Conservation (phyloP, 441 rosid species). For the Mallotus repandus region DNA sequence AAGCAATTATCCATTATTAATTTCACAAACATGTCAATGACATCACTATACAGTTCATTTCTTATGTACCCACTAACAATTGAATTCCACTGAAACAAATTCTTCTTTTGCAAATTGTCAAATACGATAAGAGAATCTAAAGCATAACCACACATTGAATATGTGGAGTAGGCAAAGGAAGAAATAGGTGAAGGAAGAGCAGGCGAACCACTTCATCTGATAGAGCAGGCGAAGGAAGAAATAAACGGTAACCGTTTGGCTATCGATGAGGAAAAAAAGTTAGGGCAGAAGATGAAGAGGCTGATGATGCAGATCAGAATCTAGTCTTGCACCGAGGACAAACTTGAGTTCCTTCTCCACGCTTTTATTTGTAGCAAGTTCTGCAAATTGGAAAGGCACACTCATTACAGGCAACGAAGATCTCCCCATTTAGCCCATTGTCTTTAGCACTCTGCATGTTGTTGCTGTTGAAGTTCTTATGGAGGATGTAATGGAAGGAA, state of each 20-base stretch:
- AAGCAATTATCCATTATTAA: constrained; percentile 37
- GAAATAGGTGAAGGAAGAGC: too few species aligned
- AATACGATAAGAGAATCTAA: constrained; percentile 48
- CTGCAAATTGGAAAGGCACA: too few species aligned
- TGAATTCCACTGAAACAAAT: constrained; percentile 70
- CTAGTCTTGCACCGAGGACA: too few species aligned
- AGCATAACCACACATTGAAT: constrained; percentile 49
- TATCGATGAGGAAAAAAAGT: constrained; percentile 38
- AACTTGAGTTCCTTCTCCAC: too few species aligned
- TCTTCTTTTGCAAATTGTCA: constrained; percentile 42
- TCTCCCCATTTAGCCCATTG: constrained; percentile 21
- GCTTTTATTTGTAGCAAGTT: too few species aligned
- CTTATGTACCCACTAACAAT: constrained; percentile 56
- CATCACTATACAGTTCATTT: constrained; percentile 48
- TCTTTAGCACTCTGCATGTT: constrained; percentile 16
- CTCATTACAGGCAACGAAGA: too few species aligned
- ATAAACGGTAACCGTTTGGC: constrained; percentile 16
- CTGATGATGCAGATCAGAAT: neutral
- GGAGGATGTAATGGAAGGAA: too few species aligned
- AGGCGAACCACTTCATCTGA: too few species aligned
- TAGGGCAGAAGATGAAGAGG: constrained; percentile 4
- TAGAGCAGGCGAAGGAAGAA: too few species aligned
- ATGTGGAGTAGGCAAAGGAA: neutral
- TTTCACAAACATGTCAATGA: constrained; percentile 44
- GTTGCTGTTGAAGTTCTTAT: too few species aligned